Percentiles rank a stretch among this genome's conserved stretches.
These are phyloP conservation scores for Erodium moschatum DNA, from an alignment of 441 rosid species.

Conservation along the genomic window DNA sequence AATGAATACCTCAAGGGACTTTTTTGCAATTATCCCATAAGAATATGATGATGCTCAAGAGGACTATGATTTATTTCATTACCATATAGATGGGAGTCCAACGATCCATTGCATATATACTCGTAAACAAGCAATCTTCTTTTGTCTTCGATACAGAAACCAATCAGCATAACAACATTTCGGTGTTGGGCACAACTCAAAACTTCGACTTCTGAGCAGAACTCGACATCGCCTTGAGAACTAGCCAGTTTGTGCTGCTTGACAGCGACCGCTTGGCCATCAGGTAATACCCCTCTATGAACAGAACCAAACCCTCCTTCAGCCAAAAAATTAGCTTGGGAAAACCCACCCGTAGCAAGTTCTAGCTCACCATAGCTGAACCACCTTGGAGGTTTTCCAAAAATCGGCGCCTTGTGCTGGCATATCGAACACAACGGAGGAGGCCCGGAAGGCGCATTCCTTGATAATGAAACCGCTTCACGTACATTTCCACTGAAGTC, in stretches of 20 bases:
- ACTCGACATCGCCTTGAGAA: slow-evolving; percentile 39
- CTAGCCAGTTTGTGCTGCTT: slow-evolving; percentile 71
- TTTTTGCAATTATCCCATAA: no score
- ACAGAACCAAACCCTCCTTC: slow-evolving; percentile 99
- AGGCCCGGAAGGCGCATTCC: slow-evolving; percentile 73
- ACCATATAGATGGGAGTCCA: slow-evolving; percentile 93
- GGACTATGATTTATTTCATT: slow-evolving; percentile 14
- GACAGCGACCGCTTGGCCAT: slow-evolving; percentile 91
- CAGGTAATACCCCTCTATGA: slow-evolving; percentile 81
- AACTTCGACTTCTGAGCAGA: slow-evolving; percentile 98
- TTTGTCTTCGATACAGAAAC: slow-evolving; percentile 41
- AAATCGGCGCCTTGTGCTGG: slow-evolving; percentile 88
- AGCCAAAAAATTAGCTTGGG: slow-evolving; percentile 89
- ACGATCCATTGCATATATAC: slow-evolving; percentile 80
- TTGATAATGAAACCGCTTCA: slow-evolving; percentile 76
- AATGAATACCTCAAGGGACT: no score
- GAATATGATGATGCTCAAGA: no score
- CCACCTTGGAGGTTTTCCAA: slow-evolving; percentile 96
- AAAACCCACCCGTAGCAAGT: slow-evolving; percentile 86
- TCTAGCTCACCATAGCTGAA: slow-evolving; percentile 83
- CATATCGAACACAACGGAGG: slow-evolving; percentile 97
- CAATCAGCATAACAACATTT: slow-evolving; percentile 61
- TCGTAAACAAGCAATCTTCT: slow-evolving; percentile 36
- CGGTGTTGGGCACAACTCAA: slow-evolving; percentile 98
- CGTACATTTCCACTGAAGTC: slow-evolving; percentile 70